These are phyloP conservation scores for Rhodotorula kratochvilovae DNA, from an alignment of 768 basidiomycete genomes.

Conservation along the genomic window DNA sequence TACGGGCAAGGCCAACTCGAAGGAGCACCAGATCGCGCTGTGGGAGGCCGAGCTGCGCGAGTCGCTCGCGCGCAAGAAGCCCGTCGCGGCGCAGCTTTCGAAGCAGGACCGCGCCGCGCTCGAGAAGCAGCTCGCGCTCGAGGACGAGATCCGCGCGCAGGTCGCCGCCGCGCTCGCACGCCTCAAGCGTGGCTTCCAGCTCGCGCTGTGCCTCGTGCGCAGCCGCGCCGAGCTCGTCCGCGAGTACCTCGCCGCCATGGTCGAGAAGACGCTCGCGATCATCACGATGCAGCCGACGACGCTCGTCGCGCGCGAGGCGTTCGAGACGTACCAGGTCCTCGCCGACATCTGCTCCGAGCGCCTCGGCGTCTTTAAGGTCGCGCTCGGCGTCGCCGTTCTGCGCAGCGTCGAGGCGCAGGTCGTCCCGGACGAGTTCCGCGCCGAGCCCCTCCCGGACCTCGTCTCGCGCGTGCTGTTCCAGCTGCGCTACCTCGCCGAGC, in stretches of 20 bases:
- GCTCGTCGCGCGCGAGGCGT: conserved; percentile 62
- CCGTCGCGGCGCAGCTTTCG: conserved; percentile 56
- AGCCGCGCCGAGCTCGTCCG: conserved; percentile 57
- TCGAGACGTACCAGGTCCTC: conserved; percentile 70
- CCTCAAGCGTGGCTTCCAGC: conserved; percentile 63
- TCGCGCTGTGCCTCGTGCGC: conserved; percentile 62
- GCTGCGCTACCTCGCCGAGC: conserved; percentile 72
- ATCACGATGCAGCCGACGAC: conserved; percentile 56
- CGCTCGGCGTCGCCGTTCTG: conserved; percentile 79
- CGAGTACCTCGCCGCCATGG: conserved; percentile 58
- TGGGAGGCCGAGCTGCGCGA: conserved; percentile 95
- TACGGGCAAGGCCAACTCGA: conserved; percentile 47
- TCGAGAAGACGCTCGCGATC: conserved; percentile 61
- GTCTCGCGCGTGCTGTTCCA: conserved; percentile 80
- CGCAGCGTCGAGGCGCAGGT: conserved; percentile 63
- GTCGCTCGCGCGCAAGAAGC: conserved; percentile 73
- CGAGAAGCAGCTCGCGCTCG: conserved; percentile 74
- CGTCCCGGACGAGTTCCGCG: conserved; percentile 67
- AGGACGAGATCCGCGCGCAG: conserved; percentile 61
- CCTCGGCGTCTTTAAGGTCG: conserved; percentile 62
- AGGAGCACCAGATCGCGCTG: conserved; percentile 79
- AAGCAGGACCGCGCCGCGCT: conserved; percentile 83
- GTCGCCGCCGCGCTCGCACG: conserved; percentile 58
- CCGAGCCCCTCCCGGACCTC: conserved; percentile 68
- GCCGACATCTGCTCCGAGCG: conserved; percentile 69